These are phyloP conservation scores for Paecilomyces sp. DNA, from an alignment of 2,329 filamentous ascomycete species.

Conservation along the genomic window DNA sequence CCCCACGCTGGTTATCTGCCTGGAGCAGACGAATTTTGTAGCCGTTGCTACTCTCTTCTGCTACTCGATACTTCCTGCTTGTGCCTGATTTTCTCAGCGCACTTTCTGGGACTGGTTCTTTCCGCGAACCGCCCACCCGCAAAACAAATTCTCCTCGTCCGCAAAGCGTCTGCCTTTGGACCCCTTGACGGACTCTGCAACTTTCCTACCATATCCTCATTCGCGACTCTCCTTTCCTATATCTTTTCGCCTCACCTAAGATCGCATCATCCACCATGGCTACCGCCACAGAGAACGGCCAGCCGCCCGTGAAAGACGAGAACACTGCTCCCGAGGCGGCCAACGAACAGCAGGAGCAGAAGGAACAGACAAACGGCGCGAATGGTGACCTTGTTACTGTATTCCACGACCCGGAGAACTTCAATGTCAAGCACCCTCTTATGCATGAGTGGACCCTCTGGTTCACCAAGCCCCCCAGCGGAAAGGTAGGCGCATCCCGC, in stretches of 20 bases:
- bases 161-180: conserved; percentile 6
- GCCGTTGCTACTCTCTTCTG: background rate
- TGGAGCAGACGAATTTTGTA: conserved; percentile 26
- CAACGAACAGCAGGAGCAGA: conserved; percentile 25
- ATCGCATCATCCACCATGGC: conserved; percentile 24
- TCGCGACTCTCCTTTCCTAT: background rate
- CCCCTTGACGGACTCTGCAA: conserved; percentile 4
- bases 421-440: conserved; percentile 98
- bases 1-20: conserved; percentile 23
- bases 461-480: conserved; percentile 97
- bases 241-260: conserved; percentile 7
- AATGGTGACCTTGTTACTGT: conserved; percentile 70
- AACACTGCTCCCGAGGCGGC: conserved; percentile 46
- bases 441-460: conserved; percentile 98
- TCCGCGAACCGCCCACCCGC: conserved; percentile 10
- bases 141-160: conserved; percentile 15
- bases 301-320: conserved; percentile 41
- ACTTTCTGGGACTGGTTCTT: conserved; percentile 17
- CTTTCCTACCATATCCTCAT: conserved; percentile 1
- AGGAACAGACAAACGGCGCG: conserved; percentile 6
- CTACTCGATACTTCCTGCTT: conserved; percentile 4
- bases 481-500: conserved; percentile 59
- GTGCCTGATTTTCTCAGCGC: conserved; percentile 5
- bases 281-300: conserved; percentile 29
- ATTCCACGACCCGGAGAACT: conserved; percentile 97